Conservation (phyloP, 73 alveolate genomes). For the Paramecium biaurelia region DNA sequence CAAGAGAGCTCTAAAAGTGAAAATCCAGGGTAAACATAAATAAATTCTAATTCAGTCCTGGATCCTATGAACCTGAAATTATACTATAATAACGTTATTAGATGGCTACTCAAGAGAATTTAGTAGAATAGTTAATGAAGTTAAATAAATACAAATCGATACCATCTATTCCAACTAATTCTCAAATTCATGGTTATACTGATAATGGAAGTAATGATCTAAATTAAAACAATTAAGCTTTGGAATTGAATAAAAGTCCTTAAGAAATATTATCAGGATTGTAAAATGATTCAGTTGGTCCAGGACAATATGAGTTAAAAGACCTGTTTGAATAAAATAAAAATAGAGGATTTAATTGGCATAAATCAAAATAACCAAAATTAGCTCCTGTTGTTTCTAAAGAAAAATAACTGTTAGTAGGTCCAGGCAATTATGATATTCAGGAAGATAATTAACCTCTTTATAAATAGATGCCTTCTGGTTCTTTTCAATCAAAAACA, state of each 20-base stretch:
- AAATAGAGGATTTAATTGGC: slow-evolving; percentile 46
- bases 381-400: slow-evolving; percentile 29
- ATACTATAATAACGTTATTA: background rate
- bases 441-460: background rate
- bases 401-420: background rate
- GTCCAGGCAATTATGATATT: slow-evolving; percentile 61
- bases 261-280: background rate
- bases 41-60: slow-evolving; percentile 5
- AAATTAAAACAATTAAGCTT: background rate
- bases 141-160: slow-evolving; percentile 18
- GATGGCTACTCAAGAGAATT: background rate
- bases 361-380: slow-evolving; percentile 27
- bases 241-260: slow-evolving; percentile 33
- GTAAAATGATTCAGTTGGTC: slow-evolving; percentile 35
- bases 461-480: slow-evolving; percentile 40
- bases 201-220: slow-evolving; percentile 31
- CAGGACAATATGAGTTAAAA: slow-evolving; percentile 9
- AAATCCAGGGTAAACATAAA: slow-evolving; percentile 5
- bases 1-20: background rate
- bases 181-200: slow-evolving; percentile 23
- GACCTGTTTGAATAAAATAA: slow-evolving; percentile 25
- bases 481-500: slow-evolving; percentile 51
- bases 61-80: slow-evolving; percentile 9
- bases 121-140: slow-evolving; percentile 16
- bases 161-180: slow-evolving; percentile 18